Base-by-base conservation (phyloP, 2,329 filamentous ascomycete species). In the Arthrobotrys sphaeroides region DNA sequence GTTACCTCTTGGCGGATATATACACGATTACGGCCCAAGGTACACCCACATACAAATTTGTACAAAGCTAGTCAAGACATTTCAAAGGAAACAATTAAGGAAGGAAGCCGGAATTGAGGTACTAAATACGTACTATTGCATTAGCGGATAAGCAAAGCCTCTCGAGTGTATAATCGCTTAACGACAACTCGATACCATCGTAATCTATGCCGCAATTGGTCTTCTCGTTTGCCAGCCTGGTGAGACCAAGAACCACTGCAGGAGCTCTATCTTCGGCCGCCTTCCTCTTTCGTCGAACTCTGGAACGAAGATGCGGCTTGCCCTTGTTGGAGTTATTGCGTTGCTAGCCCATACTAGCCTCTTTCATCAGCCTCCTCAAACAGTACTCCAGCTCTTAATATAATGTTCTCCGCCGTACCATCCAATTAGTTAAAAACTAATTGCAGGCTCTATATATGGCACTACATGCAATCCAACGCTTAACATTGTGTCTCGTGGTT, bases 291-390 rank as follows among this genome's bases (percentile, higher is more conserved):
- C n/a, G 45, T 59, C 45, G 7, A 45, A 36, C 31, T 28, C 18
- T 70, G 66, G 53, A 70, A 70, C 55, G 38, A 38, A 42, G 20
- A 36, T 62, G 55, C 16, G 55, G 66, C 66, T 20, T n/a, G 43
- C 55, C 66, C 66, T 55, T 70, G 66, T 53, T 69, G 65, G 66
- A 55, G 28, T 70, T 55, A 28, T 55, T 55, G 51, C 10, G 51
- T 55, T 55, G 51, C 31, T 12, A n/a, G 3, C 38, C 9, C 9
- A 9, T n/a, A 18, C 51, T 55, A 55, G 7, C 9, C 51, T 16
- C 7, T 53, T 69, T 53, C 5, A 18, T 45, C 43, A n/a, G n/a
- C 22, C n/a, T 26, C 40, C 31, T 59, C 28, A 61, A 69, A 69
- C 65, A 18, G 28, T 43, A 13, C 18, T 22, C n/a, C 28, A n/a